Conservation (phyloP, 2,329 filamentous ascomycete genomes). For the Microthyrium microscopicum region DNA sequence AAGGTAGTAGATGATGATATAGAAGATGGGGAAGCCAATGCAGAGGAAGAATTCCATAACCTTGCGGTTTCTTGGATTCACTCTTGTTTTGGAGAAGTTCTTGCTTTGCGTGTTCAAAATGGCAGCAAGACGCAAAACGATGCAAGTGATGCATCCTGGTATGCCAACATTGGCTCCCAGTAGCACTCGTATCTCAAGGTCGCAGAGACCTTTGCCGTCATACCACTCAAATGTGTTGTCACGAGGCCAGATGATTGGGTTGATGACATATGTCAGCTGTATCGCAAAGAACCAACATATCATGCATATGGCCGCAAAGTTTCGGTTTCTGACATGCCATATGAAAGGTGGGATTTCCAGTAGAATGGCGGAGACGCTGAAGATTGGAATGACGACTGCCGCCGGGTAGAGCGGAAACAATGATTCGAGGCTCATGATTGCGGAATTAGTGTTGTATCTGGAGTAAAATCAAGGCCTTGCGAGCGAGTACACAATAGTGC, state of each 20-base stretch:
- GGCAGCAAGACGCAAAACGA: conserved; percentile 41
- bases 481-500: no score
- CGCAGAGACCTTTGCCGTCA: conserved; percentile 44
- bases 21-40: conserved; percentile 35
- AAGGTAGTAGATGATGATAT: conserved; percentile 41
- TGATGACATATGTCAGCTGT: conserved; percentile 42
- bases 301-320: conserved; percentile 41
- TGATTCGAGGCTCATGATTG: no score
- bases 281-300: conserved; percentile 38
- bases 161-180: conserved; percentile 28
- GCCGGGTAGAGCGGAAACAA: no score
- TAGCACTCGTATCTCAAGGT: conserved; percentile 44
- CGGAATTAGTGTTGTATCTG: no score
- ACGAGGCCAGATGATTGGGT: conserved; percentile 47
- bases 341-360: conserved; percentile 39
- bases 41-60: conserved; percentile 39
- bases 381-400: conserved; percentile 29
- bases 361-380: conserved; percentile 33
- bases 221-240: conserved; percentile 39
- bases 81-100: conserved; percentile 31
- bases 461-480: no score
- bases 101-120: conserved; percentile 46
- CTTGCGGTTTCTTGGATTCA: conserved; percentile 31
- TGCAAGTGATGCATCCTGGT: conserved; percentile 36
- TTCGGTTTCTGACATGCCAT: conserved; percentile 44